phyloP scores from a whole-genome alignment of 2,329 filamentous ascomycete species.

The Apiospora arundinis region DNA sequence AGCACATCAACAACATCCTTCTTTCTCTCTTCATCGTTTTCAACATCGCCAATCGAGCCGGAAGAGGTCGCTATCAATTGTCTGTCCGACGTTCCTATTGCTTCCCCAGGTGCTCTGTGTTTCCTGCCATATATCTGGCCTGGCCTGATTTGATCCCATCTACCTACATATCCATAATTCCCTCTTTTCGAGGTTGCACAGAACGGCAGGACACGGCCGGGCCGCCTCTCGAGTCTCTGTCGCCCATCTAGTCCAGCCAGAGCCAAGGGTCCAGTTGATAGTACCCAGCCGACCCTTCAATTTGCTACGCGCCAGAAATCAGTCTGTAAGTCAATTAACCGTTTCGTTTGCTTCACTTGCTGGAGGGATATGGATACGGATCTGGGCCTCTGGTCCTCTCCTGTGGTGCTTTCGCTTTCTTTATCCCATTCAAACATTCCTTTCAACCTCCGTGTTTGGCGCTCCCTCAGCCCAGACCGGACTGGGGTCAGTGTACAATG shows the following conservation, averaged over 20 bases:
- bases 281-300: neutral
- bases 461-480: conserved; percentile 4
- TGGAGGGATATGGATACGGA: neutral
- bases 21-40: neutral
- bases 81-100: neutral
- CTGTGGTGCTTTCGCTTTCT: neutral
- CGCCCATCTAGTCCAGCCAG: neutral
- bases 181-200: conserved; percentile 1
- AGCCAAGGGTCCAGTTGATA: neutral
- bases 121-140: neutral
- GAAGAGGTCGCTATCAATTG: neutral
- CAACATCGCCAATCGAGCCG: neutral
- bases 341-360: conserved; percentile 5
- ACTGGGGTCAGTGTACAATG: conserved; percentile 14
- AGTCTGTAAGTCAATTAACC: neutral
- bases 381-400: conserved; percentile 1
- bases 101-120: neutral
- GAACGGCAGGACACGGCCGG: conserved; percentile 1
- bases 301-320: neutral
- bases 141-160: neutral
- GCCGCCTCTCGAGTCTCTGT: neutral
- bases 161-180: neutral
- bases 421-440: conserved; percentile 12
- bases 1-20: neutral
- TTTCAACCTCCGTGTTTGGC: conserved; percentile 15